phyloP scores from a whole-genome alignment of 306 rosid genomes.

The Medicago arabica region DNA sequence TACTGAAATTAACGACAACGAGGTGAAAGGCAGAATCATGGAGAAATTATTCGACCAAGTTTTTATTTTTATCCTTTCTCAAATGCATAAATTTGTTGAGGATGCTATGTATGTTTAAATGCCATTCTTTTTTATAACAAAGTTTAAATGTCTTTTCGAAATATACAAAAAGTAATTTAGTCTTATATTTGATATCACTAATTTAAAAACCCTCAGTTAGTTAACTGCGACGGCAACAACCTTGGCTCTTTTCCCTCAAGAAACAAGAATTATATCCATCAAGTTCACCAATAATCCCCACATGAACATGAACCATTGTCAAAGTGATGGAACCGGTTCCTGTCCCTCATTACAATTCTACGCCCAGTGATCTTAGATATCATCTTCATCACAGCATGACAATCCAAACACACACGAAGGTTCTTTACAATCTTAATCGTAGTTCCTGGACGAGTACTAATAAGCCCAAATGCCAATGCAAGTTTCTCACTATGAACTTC shows the following conservation, averaged over 20 bases:
- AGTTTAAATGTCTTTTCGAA: background rate
- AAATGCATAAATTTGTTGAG: background rate
- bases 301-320: conserved; percentile 77
- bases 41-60: too few species aligned
- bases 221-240: background rate
- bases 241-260: background rate
- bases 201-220: background rate
- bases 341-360: conserved; percentile 77
- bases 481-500: conserved; percentile 89
- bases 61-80: background rate
- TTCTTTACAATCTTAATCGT: conserved; percentile 78
- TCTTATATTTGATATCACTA: background rate
- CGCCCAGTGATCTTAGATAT: conserved; percentile 67
- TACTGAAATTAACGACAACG: too few species aligned
- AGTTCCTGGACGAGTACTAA: conserved; percentile 66
- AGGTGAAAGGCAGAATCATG: too few species aligned
- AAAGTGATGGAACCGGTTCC: conserved; percentile 82
- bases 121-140: background rate
- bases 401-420: conserved; percentile 77
- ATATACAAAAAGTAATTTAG: background rate
- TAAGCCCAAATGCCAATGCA: conserved; percentile 83
- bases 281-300: conserved; percentile 74
- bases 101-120: background rate
- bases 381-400: conserved; percentile 78
- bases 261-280: background rate